phyloP scores from a whole-genome alignment of 1,139 yeast genomes.

The Protomyces arabidopsidicola region DNA sequence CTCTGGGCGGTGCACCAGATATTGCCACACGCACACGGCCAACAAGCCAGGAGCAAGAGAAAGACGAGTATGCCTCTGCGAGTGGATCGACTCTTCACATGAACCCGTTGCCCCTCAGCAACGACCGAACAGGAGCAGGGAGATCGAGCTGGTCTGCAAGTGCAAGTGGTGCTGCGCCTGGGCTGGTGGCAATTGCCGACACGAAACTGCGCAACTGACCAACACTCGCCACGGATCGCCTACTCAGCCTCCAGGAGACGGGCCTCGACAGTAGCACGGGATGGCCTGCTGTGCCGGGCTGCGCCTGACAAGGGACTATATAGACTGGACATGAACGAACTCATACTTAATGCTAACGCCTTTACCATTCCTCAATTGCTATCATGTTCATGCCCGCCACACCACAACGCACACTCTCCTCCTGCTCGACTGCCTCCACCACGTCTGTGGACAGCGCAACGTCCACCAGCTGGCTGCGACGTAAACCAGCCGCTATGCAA shows the following conservation, averaged over 20 bases:
- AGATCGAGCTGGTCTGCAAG: not conserved
- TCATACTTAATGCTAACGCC: not conserved
- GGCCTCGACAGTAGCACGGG: too few species aligned
- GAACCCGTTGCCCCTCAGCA: too few species aligned
- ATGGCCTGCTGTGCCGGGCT: too few species aligned
- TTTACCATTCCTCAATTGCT: not conserved
- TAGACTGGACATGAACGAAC: not conserved
- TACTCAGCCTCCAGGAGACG: too few species aligned
- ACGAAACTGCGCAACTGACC: too few species aligned
- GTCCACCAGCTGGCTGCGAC: not conserved
- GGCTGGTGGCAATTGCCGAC: not conserved
- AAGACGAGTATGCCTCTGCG: not conserved
- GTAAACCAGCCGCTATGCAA: not conserved
- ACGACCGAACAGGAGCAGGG: not conserved
- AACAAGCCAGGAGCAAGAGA: not conserved
- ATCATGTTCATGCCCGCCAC: not conserved
- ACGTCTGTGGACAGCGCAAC: not conserved
- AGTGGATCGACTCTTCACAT: too few species aligned
- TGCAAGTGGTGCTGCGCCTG: not conserved
- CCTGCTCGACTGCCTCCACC: not conserved
- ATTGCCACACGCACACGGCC: conserved; percentile 15
- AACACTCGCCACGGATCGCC: too few species aligned
- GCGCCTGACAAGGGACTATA: too few species aligned
- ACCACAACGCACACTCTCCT: not conserved
- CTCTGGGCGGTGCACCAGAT: conserved; percentile 24